Evolutionary conservation across 2,329 filamentous ascomycete genomes (phyloP).

Genomic region (Diaporthe citri): DNA sequence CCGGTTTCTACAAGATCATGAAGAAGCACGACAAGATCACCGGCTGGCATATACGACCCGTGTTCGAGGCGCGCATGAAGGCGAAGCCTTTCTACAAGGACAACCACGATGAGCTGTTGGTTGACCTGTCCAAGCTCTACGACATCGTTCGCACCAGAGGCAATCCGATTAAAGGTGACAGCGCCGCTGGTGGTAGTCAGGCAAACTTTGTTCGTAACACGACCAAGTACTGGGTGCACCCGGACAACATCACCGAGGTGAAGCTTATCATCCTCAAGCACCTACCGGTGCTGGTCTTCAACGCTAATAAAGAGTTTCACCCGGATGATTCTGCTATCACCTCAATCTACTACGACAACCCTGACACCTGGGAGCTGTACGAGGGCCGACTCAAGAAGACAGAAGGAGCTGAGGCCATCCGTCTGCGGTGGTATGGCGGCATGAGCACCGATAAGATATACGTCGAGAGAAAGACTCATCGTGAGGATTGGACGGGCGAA

Average conservation of each 20-base stretch:
- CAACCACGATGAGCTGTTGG: constrained; percentile 96
- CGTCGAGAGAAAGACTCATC: constrained; percentile 96
- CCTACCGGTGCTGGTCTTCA: constrained; percentile 96
- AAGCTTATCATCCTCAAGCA: constrained; percentile 99
- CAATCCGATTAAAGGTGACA: constrained; percentile 92
- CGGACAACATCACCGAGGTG: constrained; percentile 96
- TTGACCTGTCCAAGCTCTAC: constrained; percentile 95
- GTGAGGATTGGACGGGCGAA: constrained; percentile 98
- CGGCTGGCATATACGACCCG: constrained; percentile 90
- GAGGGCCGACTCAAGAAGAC: constrained; percentile 96
- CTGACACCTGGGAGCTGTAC: constrained; percentile 93
- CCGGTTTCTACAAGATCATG: constrained; percentile 99
- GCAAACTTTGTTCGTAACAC: constrained; percentile 97
- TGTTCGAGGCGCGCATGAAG: constrained; percentile 95
- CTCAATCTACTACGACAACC: constrained; percentile 98
- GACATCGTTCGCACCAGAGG: constrained; percentile 94
- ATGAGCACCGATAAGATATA: constrained; percentile 98
- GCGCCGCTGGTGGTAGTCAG: constrained; percentile 89
- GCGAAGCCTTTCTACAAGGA: constrained; percentile 99
- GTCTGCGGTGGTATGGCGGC: constrained; percentile 95
- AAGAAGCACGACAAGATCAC: constrained; percentile 99
- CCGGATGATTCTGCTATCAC: constrained; percentile 92
- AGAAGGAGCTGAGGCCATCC: constrained; percentile 96
- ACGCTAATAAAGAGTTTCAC: constrained; percentile 96
- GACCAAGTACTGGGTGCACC: constrained; percentile 99